Percentiles rank a stretch among this genome's conserved stretches.
phyloP scores from a whole-genome alignment of 331 rosid genomes.

The Spiraea crenata region DNA sequence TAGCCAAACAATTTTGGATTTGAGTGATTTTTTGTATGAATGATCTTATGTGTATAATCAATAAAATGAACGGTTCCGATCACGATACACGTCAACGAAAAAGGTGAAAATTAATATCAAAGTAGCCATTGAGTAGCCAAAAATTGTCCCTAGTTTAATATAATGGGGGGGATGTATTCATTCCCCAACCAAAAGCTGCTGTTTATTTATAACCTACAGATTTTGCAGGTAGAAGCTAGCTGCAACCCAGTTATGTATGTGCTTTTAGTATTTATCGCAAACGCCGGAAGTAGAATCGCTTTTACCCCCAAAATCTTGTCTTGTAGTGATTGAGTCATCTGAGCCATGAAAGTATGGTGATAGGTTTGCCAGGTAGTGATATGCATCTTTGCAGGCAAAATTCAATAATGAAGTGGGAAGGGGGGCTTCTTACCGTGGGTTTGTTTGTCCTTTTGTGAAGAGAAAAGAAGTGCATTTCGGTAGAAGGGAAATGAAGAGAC shows the following conservation, averaged over 20 bases:
- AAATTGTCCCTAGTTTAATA: no score
- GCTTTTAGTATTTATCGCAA: neutral
- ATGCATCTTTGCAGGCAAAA: slow-evolving; percentile 33
- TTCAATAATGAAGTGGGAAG: slow-evolving; percentile 47
- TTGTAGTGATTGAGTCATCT: slow-evolving; percentile 29
- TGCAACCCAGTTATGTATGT: neutral
- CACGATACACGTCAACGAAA: no score
- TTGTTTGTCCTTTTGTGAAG: slow-evolving; percentile 39
- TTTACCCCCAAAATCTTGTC: slow-evolving; percentile 33
- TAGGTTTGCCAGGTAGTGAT: slow-evolving; percentile 51
- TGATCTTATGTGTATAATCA: no score
- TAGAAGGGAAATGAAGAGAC: slow-evolving; percentile 21
- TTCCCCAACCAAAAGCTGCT: slow-evolving; percentile 29
- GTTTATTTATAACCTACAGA: slow-evolving; percentile 20
- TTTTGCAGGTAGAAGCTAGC: no score
- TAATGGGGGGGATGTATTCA: no score
- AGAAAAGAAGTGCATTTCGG: slow-evolving; percentile 18
- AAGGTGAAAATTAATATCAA: no score
- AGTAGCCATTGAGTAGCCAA: no score
- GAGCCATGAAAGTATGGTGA: slow-evolving; percentile 30
- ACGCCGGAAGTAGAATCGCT: neutral
- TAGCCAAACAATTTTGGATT: no score
- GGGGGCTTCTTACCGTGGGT: slow-evolving; percentile 37
- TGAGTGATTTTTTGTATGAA: no score
- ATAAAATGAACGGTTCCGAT: no score